Evolutionary conservation across 345 rosid species (phyloP).

Genomic region (Noccaea bulbosa): DNA sequence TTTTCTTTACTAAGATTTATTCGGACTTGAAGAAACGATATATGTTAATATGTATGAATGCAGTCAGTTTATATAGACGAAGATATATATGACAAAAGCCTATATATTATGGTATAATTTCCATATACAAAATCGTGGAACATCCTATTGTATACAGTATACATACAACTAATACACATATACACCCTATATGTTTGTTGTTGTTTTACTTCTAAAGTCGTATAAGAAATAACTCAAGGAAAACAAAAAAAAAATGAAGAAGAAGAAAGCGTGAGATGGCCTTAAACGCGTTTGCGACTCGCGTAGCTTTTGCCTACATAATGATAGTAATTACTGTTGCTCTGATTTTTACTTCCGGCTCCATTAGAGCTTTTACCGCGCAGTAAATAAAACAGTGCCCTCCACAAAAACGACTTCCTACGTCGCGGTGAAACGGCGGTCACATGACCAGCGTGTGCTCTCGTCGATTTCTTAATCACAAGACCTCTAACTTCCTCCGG

Average conservation of each 20-base stretch:
- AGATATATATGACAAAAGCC: neutral
- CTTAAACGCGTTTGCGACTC: conserved; percentile 47
- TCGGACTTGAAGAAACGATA: neutral
- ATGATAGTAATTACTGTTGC: conserved; percentile 51
- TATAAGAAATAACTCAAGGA: neutral
- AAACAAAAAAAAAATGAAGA: neutral
- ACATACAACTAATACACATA: neutral
- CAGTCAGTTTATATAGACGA: neutral
- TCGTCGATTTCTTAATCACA: conserved; percentile 46
- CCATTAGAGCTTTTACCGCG: conserved; percentile 39
- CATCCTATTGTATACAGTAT: conserved; percentile 27
- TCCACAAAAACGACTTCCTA: conserved; percentile 56
- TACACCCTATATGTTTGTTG: conserved; percentile 11
- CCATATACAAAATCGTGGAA: conserved; percentile 37
- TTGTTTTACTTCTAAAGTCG: conserved; percentile 9
- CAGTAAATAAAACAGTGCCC: conserved; percentile 48
- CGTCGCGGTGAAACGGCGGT: conserved; percentile 40
- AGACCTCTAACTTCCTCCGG: conserved; percentile 70
- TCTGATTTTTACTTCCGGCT: conserved; percentile 44
- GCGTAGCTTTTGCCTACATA: conserved; percentile 45
- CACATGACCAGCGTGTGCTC: conserved; percentile 49
- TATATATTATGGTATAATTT: conserved; percentile 24
- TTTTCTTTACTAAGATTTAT: neutral
- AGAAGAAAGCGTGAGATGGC: conserved; percentile 3
- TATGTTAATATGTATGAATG: neutral